A percentile compares a stretch with the other conserved stretches of the same genome.
Conservation (phyloP, 768 basidiomycete species). For the Pulveroboletus sp. region DNA sequence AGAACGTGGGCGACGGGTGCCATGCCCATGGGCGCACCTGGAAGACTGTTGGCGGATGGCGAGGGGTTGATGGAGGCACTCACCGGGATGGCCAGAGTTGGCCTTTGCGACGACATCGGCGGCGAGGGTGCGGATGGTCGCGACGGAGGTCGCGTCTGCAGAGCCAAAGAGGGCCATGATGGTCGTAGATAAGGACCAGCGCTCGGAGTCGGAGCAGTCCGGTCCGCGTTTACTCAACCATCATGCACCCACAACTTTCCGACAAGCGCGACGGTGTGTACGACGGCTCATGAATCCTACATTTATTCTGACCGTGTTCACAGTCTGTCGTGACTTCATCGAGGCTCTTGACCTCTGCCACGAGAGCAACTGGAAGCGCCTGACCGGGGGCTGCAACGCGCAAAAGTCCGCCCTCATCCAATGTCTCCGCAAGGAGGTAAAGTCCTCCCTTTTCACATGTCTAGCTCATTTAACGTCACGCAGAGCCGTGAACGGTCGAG, state of each 20-base stretch:
- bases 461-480: constrained; percentile 1
- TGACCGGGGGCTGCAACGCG: constrained; percentile 67
- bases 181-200: constrained; percentile 9
- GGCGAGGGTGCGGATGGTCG: constrained; percentile 73
- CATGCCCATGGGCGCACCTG: constrained; percentile 94
- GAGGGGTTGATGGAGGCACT: not conserved
- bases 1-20: constrained; percentile 79
- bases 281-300: not conserved
- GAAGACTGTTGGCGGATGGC: constrained; percentile 3
- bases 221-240: not conserved
- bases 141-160: constrained; percentile 56
- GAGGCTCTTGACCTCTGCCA: constrained; percentile 74
- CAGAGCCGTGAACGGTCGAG: constrained; percentile 59
- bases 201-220: too few relatives aligned
- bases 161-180: constrained; percentile 40
- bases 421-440: constrained; percentile 70
- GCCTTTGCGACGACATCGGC: constrained; percentile 78
- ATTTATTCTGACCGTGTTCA: constrained; percentile 5
- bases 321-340: constrained; percentile 75
- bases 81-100: constrained; percentile 90
- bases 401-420: constrained; percentile 64
- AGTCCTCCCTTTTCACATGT: not conserved
- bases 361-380: constrained; percentile 54
- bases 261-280: constrained; percentile 56
- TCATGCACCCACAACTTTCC: constrained; percentile 70